These are phyloP conservation scores for Parascedosporium putredinis DNA, from an alignment of 2,329 filamentous ascomycete species.

Conservation along the genomic window DNA sequence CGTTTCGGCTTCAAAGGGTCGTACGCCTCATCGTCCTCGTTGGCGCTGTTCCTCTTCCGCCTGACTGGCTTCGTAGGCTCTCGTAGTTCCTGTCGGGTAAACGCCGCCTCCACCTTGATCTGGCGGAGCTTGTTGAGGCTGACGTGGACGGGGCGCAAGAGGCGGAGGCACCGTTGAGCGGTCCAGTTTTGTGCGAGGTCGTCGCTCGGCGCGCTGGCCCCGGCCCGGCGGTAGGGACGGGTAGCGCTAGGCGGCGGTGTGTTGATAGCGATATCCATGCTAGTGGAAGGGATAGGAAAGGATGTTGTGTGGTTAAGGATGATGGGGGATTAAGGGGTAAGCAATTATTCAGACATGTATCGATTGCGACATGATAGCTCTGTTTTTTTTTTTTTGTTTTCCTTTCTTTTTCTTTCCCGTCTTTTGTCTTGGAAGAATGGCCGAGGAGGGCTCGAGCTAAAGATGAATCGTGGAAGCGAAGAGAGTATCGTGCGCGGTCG, in stretches of 20 bases:
- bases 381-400: too few species aligned
- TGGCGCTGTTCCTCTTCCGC: neutral
- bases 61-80: neutral
- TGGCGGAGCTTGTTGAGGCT: slow-evolving; percentile 20
- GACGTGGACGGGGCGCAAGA: slow-evolving; percentile 35
- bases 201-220: neutral
- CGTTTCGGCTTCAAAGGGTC: slow-evolving; percentile 2
- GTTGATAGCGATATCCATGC: slow-evolving; percentile 7
- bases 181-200: slow-evolving; percentile 30
- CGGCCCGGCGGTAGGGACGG: neutral
- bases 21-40: slow-evolving; percentile 3
- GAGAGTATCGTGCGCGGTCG: neutral
- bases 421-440: too few species aligned
- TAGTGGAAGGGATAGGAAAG: too few species aligned
- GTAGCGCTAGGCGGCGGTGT: neutral
- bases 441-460: too few species aligned
- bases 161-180: slow-evolving; percentile 33
- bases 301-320: neutral
- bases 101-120: neutral
- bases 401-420: too few species aligned
- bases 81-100: neutral
- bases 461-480: neutral
- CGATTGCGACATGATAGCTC: too few species aligned
- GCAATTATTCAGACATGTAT: too few species aligned
- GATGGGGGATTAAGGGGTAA: neutral